Conservation (phyloP, 176 grass and related monocot species). For the Puccinellia tenuiflora region DNA sequence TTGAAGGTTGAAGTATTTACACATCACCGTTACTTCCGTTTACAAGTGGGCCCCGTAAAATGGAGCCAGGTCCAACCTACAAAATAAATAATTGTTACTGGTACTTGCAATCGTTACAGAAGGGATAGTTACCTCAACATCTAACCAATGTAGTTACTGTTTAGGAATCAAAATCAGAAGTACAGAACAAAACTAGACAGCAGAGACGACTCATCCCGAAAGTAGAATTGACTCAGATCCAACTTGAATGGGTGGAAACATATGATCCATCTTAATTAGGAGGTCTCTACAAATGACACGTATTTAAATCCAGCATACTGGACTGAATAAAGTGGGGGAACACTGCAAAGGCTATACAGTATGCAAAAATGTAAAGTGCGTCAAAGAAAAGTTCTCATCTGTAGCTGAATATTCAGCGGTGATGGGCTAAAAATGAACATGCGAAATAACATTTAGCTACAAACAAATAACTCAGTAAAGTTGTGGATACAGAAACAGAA, state of each 20-base stretch:
- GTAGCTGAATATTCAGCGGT: background rate
- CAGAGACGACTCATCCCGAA: background rate
- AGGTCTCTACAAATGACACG: background rate
- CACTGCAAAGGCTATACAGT: background rate
- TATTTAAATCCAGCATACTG: background rate
- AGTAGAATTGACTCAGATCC: background rate
- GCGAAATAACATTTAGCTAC: constrained; percentile 18
- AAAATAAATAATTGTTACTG: constrained; percentile 29
- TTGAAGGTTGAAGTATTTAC: constrained; percentile 60
- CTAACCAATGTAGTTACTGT: background rate
- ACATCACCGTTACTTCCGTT: constrained; percentile 68
- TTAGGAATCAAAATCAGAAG: background rate
- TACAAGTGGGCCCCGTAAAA: constrained; percentile 76
- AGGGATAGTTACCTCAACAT: constrained; percentile 11
- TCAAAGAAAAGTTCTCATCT: background rate
- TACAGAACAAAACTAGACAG: constrained; percentile 1
- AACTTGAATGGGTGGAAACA: background rate
- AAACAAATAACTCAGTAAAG: constrained; percentile 23
- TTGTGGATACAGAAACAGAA: constrained; percentile 10
- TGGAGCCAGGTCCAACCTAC: constrained; percentile 93
- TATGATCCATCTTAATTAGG: background rate
- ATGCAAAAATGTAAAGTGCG: background rate
- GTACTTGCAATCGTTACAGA: background rate
- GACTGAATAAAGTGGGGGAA: background rate
- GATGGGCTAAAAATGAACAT: background rate